Percentiles rank a stretch among this genome's conserved stretches.
These are phyloP conservation scores for Mollisia scopiformis DNA, from an alignment of 2,329 filamentous ascomycete genomes.

Conservation along the genomic window DNA sequence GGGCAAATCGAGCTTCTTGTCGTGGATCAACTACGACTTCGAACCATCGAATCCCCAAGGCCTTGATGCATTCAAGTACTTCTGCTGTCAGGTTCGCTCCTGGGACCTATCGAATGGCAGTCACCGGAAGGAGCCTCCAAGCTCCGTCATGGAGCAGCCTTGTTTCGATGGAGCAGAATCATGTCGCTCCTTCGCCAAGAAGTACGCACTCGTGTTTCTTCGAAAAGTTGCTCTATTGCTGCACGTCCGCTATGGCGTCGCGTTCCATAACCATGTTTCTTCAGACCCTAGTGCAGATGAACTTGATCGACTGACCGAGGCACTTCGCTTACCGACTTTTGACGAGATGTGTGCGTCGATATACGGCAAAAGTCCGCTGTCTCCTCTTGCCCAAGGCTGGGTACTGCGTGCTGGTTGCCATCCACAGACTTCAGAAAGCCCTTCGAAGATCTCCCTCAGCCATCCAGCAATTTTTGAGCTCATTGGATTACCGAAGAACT, in stretches of 20 bases:
- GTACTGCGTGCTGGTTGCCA: constrained; percentile 45
- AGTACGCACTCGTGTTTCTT: constrained; percentile 88
- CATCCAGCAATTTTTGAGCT: constrained; percentile 95
- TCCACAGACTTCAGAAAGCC: background rate
- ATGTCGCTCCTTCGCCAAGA: constrained; percentile 67
- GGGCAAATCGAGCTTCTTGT: constrained; percentile 51
- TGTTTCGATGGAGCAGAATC: constrained; percentile 55
- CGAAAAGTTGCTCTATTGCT: constrained; percentile 84
- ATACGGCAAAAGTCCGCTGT: constrained; percentile 36
- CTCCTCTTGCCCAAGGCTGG: constrained; percentile 67
- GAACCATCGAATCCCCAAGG: constrained; percentile 1
- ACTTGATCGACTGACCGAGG: constrained; percentile 77
- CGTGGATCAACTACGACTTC: constrained; percentile 24
- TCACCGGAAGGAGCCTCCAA: constrained; percentile 30
- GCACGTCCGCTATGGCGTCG: constrained; percentile 85
- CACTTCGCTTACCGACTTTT: constrained; percentile 76
- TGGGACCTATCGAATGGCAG: constrained; percentile 16
- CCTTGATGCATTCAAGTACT: constrained; percentile 26
- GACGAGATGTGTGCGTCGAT: constrained; percentile 67
- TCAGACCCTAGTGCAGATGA: constrained; percentile 71
- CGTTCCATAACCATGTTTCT: constrained; percentile 75
- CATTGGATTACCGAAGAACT: constrained; percentile 88
- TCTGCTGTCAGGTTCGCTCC: constrained; percentile 27
- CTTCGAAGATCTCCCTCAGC: constrained; percentile 48
- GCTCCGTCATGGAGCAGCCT: constrained; percentile 57